Conservation (phyloP, 352 stramenopile species). For the Globisporangium emineosum region DNA sequence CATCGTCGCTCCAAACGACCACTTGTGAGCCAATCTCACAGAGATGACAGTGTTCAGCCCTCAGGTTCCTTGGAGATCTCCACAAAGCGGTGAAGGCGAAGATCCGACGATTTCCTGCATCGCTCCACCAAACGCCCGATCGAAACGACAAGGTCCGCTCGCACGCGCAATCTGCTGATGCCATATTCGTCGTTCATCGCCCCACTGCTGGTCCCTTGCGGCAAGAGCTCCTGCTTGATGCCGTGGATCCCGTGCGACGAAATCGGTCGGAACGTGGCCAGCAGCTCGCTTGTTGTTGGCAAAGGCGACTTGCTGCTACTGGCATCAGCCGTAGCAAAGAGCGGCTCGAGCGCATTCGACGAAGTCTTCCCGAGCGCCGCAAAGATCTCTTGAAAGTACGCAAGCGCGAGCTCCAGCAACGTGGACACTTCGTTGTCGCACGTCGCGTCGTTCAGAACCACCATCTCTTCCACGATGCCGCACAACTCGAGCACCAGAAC, state of each 20-base stretch:
- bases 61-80: not conserved
- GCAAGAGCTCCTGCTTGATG: slow-evolving; percentile 15
- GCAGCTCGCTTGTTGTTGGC: slow-evolving; percentile 5
- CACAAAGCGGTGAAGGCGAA: slow-evolving; percentile 17
- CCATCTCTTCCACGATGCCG: slow-evolving; percentile 50
- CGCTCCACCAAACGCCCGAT: slow-evolving; percentile 45
- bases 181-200: slow-evolving; percentile 39
- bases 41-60: not conserved
- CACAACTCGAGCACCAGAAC: slow-evolving; percentile 67
- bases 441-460: slow-evolving; percentile 17
- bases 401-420: slow-evolving; percentile 25
- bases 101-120: slow-evolving; percentile 31
- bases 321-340: slow-evolving; percentile 5
- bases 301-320: not conserved
- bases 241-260: not conserved
- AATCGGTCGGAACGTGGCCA: slow-evolving; percentile 15
- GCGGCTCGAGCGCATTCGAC: not conserved
- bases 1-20: slow-evolving; percentile 40
- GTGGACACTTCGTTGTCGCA: not conserved
- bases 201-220: not conserved
- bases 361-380: slow-evolving; percentile 23
- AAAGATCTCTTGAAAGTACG: slow-evolving; percentile 33
- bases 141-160: slow-evolving; percentile 45
- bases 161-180: slow-evolving; percentile 38
- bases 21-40: slow-evolving; percentile 21